Percentiles rank a stretch among this genome's conserved stretches.
Evolutionary conservation across 495 filamentous ascomycete species (phyloP).

Genomic region (Hyaloscypha variabilis): DNA sequence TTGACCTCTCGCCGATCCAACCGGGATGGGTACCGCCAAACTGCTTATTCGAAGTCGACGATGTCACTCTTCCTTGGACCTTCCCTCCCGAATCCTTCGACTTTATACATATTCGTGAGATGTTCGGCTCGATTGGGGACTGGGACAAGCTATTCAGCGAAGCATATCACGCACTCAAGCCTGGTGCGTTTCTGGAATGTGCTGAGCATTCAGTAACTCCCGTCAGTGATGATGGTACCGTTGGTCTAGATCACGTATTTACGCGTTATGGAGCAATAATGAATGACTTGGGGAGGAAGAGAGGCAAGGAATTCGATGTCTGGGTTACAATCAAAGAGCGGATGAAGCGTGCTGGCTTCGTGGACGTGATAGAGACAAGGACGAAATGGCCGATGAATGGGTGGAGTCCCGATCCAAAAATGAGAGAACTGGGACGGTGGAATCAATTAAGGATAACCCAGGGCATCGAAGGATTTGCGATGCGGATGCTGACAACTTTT

Average conservation of each 20-base stretch:
- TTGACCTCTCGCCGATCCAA: conserved; percentile 52
- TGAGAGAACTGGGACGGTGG: conserved; percentile 57
- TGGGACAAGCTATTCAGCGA: conserved; percentile 56
- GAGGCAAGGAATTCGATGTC: conserved; percentile 45
- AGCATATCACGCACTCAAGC: conserved; percentile 38
- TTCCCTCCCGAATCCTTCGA: conserved; percentile 44
- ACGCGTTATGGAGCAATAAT: conserved; percentile 45
- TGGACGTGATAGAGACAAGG: conserved; percentile 46
- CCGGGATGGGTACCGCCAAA: conserved; percentile 54
- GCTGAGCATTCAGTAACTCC: conserved; percentile 48
- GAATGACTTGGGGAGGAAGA: conserved; percentile 31
- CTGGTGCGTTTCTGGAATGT: conserved; percentile 65
- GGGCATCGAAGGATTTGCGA: too few relatives aligned
- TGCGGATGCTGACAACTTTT: too few relatives aligned
- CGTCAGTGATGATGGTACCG: conserved; percentile 16
- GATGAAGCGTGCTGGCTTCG: conserved; percentile 49
- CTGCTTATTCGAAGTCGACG: conserved; percentile 64
- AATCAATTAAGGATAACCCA: too few relatives aligned
- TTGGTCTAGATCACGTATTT: conserved; percentile 32
- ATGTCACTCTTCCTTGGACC: conserved; percentile 62
- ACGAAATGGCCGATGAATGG: conserved; percentile 52
- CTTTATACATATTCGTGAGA: conserved; percentile 64
- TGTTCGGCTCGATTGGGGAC: conserved; percentile 60
- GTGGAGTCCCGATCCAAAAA: conserved; percentile 56
- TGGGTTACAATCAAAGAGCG: conserved; percentile 53